Conservation (phyloP, 441 rosid species). For the Gossypium aridum region DNA sequence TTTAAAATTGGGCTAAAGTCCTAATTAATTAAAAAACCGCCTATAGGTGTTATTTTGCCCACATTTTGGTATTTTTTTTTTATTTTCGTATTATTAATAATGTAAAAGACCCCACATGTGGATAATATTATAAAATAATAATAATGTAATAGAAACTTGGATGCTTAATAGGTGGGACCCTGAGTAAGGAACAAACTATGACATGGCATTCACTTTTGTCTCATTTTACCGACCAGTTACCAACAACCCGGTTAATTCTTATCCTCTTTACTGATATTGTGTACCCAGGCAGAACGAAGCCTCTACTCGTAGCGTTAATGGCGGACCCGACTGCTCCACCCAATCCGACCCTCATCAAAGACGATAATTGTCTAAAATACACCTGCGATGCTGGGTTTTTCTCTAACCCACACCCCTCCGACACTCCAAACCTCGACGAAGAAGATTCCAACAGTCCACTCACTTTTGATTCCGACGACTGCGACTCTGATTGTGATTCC, state of each 20-base stretch:
- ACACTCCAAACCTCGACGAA: slow-evolving; percentile 3
- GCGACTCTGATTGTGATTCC: slow-evolving; percentile 13
- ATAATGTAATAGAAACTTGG: background rate
- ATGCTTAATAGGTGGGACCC: background rate
- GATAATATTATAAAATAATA: background rate
- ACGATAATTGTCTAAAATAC: slow-evolving; percentile 9
- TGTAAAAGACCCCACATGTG: too few species aligned
- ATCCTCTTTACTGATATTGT: background rate
- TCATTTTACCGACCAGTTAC: background rate
- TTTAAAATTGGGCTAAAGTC: too few species aligned
- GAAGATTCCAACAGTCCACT: slow-evolving; percentile 22
- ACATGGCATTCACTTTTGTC: background rate
- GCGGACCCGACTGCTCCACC: slow-evolving; percentile 4
- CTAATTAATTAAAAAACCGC: too few species aligned
- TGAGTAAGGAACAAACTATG: background rate
- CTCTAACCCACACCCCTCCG: slow-evolving; percentile 3
- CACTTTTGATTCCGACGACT: slow-evolving; percentile 7
- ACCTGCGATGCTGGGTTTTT: slow-evolving; percentile 21
- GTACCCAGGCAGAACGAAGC: background rate
- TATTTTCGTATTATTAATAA: too few species aligned
- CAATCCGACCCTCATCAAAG: background rate
- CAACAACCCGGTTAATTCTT: background rate
- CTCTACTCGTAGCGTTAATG: background rate
- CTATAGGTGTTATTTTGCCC: too few species aligned
- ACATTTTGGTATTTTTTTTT: too few species aligned